Evolutionary conservation across 805 yeast genomes (phyloP).

Genomic region (Kodamaea lidongshanica): DNA sequence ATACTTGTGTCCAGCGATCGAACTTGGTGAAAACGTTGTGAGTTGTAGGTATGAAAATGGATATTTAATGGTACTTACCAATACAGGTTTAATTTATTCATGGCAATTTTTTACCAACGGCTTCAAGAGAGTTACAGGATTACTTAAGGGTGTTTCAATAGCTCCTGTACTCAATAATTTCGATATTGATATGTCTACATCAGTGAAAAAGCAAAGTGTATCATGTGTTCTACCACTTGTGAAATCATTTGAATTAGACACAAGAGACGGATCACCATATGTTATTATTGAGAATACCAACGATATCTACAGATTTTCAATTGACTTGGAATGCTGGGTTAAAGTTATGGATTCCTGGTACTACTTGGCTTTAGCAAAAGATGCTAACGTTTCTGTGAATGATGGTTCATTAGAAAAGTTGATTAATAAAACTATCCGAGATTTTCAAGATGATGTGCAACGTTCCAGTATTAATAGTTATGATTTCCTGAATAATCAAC

Average conservation of each 20-base stretch:
- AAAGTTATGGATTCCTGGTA: slow-evolving; percentile 44
- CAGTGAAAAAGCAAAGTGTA: slow-evolving; percentile 2
- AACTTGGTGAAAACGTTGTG: slow-evolving; percentile 44
- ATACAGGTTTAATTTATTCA: slow-evolving; percentile 43
- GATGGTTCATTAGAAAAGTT: slow-evolving; percentile 5
- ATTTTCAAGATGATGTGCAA: slow-evolving; percentile 9
- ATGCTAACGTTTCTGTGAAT: background rate
- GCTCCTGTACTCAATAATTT: slow-evolving; percentile 46
- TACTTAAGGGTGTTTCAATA: slow-evolving; percentile 42
- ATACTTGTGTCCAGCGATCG: slow-evolving; percentile 42
- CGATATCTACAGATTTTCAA: slow-evolving; percentile 40
- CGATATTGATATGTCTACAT: slow-evolving; percentile 7
- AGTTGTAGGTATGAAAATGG: slow-evolving; percentile 29
- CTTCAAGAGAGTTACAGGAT: slow-evolving; percentile 17
- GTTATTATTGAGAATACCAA: slow-evolving; percentile 29
- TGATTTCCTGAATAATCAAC: slow-evolving; percentile 4
- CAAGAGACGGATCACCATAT: slow-evolving; percentile 35
- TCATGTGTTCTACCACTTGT: slow-evolving; percentile 7
- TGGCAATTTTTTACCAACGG: slow-evolving; percentile 39
- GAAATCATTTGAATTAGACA: slow-evolving; percentile 26
- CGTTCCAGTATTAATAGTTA: slow-evolving; percentile 8
- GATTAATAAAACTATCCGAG: slow-evolving; percentile 6
- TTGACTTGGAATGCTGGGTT: slow-evolving; percentile 41
- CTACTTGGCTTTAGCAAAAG: slow-evolving; percentile 10
- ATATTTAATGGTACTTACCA: slow-evolving; percentile 41